These are phyloP conservation scores for Musa itinerans DNA, from an alignment of 176 grass and related monocot genomes.

Conservation along the genomic window DNA sequence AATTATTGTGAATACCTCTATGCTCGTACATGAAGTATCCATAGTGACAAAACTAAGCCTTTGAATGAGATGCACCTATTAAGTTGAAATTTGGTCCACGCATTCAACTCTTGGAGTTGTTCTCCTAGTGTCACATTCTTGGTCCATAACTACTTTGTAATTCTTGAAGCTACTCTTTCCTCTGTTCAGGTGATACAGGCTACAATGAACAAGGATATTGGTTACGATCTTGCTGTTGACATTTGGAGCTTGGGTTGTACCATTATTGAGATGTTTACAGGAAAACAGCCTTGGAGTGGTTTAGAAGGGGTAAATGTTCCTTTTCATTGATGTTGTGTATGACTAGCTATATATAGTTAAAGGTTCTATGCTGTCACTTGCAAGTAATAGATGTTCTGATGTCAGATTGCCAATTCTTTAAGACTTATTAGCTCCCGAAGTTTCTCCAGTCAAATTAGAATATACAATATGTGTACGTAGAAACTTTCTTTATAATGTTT, in stretches of 20 bases:
- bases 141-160: background rate
- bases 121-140: background rate
- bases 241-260: slow-evolving; percentile 99
- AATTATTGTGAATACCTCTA: too few species aligned
- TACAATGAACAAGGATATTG: slow-evolving; percentile 57
- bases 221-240: slow-evolving; percentile 84
- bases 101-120: background rate
- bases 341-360: background rate
- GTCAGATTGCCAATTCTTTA: background rate
- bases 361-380: too few species aligned
- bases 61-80: background rate
- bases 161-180: slow-evolving; percentile 14
- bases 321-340: background rate
- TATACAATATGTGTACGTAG: too few species aligned
- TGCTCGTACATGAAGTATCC: background rate
- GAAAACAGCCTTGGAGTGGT: slow-evolving; percentile 90
- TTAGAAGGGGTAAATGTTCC: slow-evolving; percentile 72
- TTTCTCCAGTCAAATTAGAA: too few species aligned
- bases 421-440: background rate
- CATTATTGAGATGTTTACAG: slow-evolving; percentile 88
- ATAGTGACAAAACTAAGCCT: background rate
- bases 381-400: background rate
- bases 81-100: background rate
- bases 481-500: too few species aligned
- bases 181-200: slow-evolving; percentile 75